phyloP scores from a whole-genome alignment of 2,329 filamentous ascomycete species.

The Ceratocystiopsis brevicomis region DNA sequence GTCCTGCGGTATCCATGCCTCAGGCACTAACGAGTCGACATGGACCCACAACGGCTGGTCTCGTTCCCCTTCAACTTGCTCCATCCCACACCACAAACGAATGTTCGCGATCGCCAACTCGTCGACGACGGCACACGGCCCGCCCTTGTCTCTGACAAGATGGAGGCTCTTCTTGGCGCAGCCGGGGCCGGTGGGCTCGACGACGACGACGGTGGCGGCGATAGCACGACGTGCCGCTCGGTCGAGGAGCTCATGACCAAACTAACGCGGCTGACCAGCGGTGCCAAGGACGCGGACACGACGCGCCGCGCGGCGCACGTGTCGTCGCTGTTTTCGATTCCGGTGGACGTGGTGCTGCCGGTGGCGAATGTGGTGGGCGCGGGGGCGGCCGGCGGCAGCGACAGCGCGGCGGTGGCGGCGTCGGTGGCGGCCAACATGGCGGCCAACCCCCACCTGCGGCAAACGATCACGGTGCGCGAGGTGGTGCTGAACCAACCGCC shows the following conservation, averaged over 20 bases:
- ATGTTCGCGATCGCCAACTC: too few relatives aligned
- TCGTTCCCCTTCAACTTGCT: too few relatives aligned
- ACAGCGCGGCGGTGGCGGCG: constrained; percentile 13
- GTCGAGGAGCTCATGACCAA: constrained; percentile 27
- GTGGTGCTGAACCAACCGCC: constrained; percentile 3
- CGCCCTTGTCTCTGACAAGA: constrained; percentile 2
- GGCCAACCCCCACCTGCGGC: background rate
- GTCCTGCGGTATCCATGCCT: too few relatives aligned
- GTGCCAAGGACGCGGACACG: constrained; percentile 24
- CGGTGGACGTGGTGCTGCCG: constrained; percentile 22
- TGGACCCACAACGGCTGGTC: too few relatives aligned
- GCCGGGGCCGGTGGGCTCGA: constrained; percentile 7
- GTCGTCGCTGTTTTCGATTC: constrained; percentile 26
- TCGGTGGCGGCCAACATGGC: background rate
- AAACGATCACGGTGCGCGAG: constrained; percentile 4
- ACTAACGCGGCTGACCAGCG: constrained; percentile 22
- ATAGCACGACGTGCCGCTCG: constrained; percentile 15
- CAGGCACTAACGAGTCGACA: too few relatives aligned
- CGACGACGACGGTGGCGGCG: constrained; percentile 9
- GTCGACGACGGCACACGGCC: background rate
- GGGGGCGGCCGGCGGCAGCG: constrained; percentile 13
- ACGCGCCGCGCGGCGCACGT: constrained; percentile 27
- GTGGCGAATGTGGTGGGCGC: constrained; percentile 14
- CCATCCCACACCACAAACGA: too few relatives aligned
- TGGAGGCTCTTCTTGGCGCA: constrained; percentile 15